Evolutionary conservation across 1,284 basidiomycete species (phyloP).

Genomic region (Athelia sp.): DNA sequence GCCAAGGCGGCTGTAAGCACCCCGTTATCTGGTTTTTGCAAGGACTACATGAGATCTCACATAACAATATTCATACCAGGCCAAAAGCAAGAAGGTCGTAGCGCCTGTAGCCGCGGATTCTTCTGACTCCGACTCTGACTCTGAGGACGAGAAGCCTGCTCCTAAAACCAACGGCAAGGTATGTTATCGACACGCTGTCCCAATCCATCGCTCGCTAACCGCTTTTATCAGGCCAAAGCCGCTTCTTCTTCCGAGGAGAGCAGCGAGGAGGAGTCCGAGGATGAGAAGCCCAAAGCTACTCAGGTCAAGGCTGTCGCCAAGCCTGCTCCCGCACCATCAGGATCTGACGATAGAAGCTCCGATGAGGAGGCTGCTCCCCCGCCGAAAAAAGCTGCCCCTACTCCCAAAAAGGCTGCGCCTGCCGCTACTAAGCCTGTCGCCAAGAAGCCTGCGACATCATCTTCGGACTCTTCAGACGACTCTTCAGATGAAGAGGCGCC

Average conservation of each 20-base stretch:
- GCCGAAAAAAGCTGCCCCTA: constrained; percentile 15
- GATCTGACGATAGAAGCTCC: constrained; percentile 5
- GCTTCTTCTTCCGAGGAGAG: constrained; percentile 1
- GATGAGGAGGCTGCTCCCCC: constrained; percentile 13
- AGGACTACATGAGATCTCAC: not conserved
- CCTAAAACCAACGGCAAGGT: constrained; percentile 30
- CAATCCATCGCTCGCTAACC: not conserved
- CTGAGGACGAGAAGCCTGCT: constrained; percentile 24
- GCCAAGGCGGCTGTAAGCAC: constrained; percentile 25
- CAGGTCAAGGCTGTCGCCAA: constrained; percentile 25
- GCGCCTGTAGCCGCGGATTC: constrained; percentile 10
- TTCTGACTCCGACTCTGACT: constrained; percentile 21
- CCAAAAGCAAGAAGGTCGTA: not conserved
- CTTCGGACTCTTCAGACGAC: constrained; percentile 16
- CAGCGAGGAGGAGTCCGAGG: constrained; percentile 21
- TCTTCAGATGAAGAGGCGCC: constrained; percentile 10
- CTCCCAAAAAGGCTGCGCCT: constrained; percentile 6
- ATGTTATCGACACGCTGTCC: constrained; percentile 2
- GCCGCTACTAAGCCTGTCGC: constrained; percentile 8
- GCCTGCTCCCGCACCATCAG: constrained; percentile 1
- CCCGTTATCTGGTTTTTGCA: not conserved
- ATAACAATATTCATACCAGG: too few species aligned
- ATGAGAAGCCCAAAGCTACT: constrained; percentile 39
- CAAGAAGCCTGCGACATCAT: constrained; percentile 19
- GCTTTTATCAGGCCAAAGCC: constrained; percentile 9